Evolutionary conservation across 306 rosid species (phyloP), one percentile per base, ranked within the genome.

Genomic region (Acacia confusa): DNA sequence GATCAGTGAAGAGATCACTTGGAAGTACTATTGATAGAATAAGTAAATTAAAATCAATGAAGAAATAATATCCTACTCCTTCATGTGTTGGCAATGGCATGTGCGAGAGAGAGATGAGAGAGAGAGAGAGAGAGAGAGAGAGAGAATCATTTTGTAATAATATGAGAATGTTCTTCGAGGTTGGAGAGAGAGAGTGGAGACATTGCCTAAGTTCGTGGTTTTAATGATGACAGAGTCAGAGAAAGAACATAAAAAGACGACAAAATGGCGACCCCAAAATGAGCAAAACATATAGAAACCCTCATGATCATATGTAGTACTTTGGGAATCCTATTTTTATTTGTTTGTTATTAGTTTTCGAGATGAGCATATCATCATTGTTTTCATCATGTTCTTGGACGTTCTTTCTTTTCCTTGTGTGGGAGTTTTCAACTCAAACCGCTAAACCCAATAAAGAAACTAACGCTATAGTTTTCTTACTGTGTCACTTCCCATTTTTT

Each of bases 221-320:
- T 73, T 66, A 45, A 53, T 72, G 61, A 57, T 76, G 66, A 15
- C 75, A 70, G 25, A 44, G 57, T 44, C 22, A 70, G 50, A 70
- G 73, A 75, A 63, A 57, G 55, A 63, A 82, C 84, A 81, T 84
- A 78, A 84, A 89, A 89, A 89, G 90, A 87, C 79, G 85, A 82
- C 85, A 85, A 86, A 79, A 83, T 83, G 81, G 82, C 41, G 78
- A 68, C 80, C 75, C 72, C 78, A 84, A 86, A 28, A 76, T 77
- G 79, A 80, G 70, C 27, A 16, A 20, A 78, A 70, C 48, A 32
- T 53, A 74, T 24, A 25, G 16, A 44, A 78, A 52, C 27, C 30
- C 57, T 36, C 28, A 58, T 53, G 47, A 69, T 76, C 81, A 6
- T 20, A 9, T 52, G 48, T 43, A 20, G 64, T 57, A 57, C 30